Evolutionary conservation across 2,329 filamentous ascomycete species (phyloP), one percentile per base, ranked within the genome.

Genomic region (Drechslerella dactyloides): DNA sequence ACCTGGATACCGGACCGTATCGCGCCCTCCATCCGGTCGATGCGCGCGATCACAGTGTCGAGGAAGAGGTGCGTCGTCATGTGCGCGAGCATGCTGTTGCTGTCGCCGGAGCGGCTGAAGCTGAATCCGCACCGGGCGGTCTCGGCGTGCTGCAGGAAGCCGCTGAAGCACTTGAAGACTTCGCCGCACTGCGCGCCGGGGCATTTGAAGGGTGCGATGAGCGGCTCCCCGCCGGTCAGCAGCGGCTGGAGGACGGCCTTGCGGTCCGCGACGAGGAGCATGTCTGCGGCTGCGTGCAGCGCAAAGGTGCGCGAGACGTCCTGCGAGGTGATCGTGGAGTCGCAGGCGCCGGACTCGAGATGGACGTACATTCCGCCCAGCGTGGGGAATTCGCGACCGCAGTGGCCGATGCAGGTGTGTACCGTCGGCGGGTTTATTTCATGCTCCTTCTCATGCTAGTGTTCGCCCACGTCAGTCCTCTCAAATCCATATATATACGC

Each of bases 301-400:
- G 66, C 66, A 19, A 70, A 70, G 30, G 59, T 50, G n/a, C 48
- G 53, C 35, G 58, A 48, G n/a, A 70, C 54, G 37, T 70, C 66
- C 5, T 27, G 33, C 7, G 27, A 23, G 21, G 44, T 30, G 17
- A 70, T 70, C 0, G 59, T 54, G 1, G 66, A 70, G 6, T 64
- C 66, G 40, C 66, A 70, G 40, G 23, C 13, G 6, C 53, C 66
- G 21, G 54, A 51, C 23, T 70, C 66, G 15, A 70, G 59, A 13
- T 70, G 66, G 50, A 46, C 21, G 23, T 44, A 63, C 66, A 70
- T 64, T 2, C 46, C 66, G 3, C 59, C 59, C 6, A 70, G 1
- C 1, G 59, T 64, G 11, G 59, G 48, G 52, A 63, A 64, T n/a
- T 54, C 46, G 11, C 33, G 50, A 1, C 59, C 40, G n/a, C 66